Conservation (phyloP, 768 basidiomycete species). For the Tephrocybe sp. region DNA sequence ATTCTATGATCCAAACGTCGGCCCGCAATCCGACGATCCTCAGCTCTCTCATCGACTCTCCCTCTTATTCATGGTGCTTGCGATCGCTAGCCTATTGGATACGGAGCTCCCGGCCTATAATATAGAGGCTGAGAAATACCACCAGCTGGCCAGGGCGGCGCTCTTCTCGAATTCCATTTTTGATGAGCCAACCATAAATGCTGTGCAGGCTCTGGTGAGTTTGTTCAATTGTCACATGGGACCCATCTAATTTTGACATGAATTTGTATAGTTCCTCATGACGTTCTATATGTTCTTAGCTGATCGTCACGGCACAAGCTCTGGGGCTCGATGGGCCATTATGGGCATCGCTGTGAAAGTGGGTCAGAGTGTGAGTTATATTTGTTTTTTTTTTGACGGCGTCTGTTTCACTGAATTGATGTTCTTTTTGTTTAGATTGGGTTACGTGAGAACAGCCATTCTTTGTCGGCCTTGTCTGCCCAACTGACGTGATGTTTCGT, state of each 20-base stretch:
- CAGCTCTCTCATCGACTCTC: conserved; percentile 60
- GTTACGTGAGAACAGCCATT: conserved; percentile 50
- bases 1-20: conserved; percentile 51
- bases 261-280: conserved; percentile 56
- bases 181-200: conserved; percentile 66
- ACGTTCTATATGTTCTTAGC: conserved; percentile 68
- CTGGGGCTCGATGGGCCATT: conserved; percentile 65
- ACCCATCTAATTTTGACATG: conserved; percentile 13
- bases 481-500: conserved; percentile 9
- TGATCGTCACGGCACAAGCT: conserved; percentile 66
- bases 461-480: conserved; percentile 6
- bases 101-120: conserved; percentile 55
- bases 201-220: conserved; percentile 67
- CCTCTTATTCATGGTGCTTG: conserved; percentile 65
- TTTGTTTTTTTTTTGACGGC: conserved; percentile 14
- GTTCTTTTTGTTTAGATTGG: conserved; percentile 60
- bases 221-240: conserved; percentile 8
- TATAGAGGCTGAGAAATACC: conserved; percentile 69
- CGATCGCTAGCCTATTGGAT: conserved; percentile 67
- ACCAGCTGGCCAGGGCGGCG: conserved; percentile 64
- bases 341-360: conserved; percentile 73
- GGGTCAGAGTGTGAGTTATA: conserved; percentile 61
- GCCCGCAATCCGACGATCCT: conserved; percentile 48
- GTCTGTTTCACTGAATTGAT: conserved; percentile 8
- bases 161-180: conserved; percentile 65